Evolutionary conservation across 179 eudicot species (phyloP).

Genomic region (Patellifolia procumbens): DNA sequence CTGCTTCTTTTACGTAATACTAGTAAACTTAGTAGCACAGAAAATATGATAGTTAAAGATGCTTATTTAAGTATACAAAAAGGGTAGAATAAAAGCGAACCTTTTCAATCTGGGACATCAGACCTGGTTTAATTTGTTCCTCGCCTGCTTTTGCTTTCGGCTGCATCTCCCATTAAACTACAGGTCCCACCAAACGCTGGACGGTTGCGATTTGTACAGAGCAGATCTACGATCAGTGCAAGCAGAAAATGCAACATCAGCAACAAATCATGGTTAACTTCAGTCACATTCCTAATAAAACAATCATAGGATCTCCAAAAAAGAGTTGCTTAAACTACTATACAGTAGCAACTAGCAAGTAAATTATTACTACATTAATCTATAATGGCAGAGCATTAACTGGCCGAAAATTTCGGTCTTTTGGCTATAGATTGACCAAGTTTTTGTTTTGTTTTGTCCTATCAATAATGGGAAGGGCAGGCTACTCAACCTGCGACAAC

Average conservation of each 20-base stretch:
- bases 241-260: constrained; percentile 31
- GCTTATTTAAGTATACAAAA: constrained; percentile 19
- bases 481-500: constrained; percentile 22
- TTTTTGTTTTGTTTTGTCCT: constrained; percentile 19
- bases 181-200: constrained; percentile 33
- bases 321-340: constrained; percentile 15
- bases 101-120: constrained; percentile 31
- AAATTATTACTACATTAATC: constrained; percentile 14
- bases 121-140: constrained; percentile 30
- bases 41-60: constrained; percentile 25
- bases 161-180: constrained; percentile 20
- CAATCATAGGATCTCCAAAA: constrained; percentile 20
- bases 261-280: constrained; percentile 9
- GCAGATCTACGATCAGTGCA: constrained; percentile 22
- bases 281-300: constrained; percentile 18
- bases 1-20: constrained; percentile 11
- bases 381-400: constrained; percentile 24
- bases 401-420: constrained; percentile 27
- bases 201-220: constrained; percentile 20
- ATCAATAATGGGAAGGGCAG: constrained; percentile 24
- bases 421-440: constrained; percentile 19
- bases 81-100: constrained; percentile 7
- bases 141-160: constrained; percentile 35
- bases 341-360: constrained; percentile 28
- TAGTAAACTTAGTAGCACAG: constrained; percentile 8